These are phyloP conservation scores for Podospora conica DNA, from an alignment of 495 filamentous ascomycete genomes.

Conservation along the genomic window DNA sequence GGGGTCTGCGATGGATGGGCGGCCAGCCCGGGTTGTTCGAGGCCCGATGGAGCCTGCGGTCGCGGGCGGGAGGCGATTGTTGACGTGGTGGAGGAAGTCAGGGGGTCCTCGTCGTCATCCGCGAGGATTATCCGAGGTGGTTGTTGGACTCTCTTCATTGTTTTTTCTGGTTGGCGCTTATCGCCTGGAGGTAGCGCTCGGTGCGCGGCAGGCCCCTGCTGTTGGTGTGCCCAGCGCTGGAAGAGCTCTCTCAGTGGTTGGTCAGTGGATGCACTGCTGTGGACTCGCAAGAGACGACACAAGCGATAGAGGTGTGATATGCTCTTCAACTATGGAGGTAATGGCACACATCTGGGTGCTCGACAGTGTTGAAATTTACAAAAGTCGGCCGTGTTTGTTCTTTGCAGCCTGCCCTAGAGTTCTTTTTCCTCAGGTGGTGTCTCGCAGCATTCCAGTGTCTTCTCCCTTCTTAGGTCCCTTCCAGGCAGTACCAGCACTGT, in stretches of 20 bases:
- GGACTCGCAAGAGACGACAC: neutral
- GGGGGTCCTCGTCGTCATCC: conserved; percentile 7
- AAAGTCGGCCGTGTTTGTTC: neutral
- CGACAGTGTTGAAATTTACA: neutral
- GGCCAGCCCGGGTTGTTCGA: conserved; percentile 2
- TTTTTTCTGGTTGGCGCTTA: neutral
- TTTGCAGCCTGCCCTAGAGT: neutral
- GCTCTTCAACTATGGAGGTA: neutral
- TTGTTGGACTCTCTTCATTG: neutral
- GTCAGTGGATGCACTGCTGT: neutral
- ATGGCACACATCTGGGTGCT: neutral
- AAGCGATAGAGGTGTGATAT: neutral
- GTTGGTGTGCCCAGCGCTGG: neutral
- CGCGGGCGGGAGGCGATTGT: conserved; percentile 9
- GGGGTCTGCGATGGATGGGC: conserved; percentile 1
- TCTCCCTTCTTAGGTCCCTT: too few relatives aligned
- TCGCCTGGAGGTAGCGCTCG: neutral
- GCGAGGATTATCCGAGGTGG: too few relatives aligned
- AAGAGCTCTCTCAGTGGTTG: neutral
- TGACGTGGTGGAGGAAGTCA: conserved; percentile 1
- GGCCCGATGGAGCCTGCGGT: conserved; percentile 1
- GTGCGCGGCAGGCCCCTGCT: neutral
- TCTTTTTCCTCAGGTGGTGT: neutral
- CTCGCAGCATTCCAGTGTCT: neutral
- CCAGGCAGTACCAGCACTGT: too few relatives aligned